Conservation (phyloP, 768 basidiomycete species). For the Pleurotus sapidus region DNA sequence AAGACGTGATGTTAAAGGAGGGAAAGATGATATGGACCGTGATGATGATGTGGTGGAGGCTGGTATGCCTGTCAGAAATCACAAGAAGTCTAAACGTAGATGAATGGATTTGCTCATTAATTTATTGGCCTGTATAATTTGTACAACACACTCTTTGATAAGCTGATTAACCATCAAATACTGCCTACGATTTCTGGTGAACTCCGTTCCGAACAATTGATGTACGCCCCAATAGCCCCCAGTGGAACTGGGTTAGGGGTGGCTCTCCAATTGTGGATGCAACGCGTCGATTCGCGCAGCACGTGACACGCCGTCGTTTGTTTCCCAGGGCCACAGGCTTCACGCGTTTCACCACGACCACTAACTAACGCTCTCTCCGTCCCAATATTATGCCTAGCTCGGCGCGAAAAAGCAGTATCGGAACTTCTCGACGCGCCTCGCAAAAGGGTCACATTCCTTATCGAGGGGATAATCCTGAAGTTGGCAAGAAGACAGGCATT, state of each 20-base stretch:
- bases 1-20: conserved; percentile 38
- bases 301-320: conserved; percentile 4
- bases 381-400: conserved; percentile 35
- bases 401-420: conserved; percentile 44
- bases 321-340: not conserved
- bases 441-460: conserved; percentile 74
- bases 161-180: too few species aligned
- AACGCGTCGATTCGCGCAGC: conserved; percentile 15
- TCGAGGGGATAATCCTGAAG: conserved; percentile 71
- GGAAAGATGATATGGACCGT: conserved; percentile 76
- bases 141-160: too few species aligned
- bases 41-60: conserved; percentile 94
- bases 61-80: conserved; percentile 75
- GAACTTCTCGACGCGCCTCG: conserved; percentile 45
- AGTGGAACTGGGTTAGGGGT: too few species aligned
- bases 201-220: too few species aligned
- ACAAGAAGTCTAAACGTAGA: conserved; percentile 36
- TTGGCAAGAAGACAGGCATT: conserved; percentile 80
- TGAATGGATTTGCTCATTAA: too few species aligned
- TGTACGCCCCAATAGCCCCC: too few species aligned
- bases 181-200: too few species aligned
- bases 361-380: not conserved
- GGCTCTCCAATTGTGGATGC: conserved; percentile 12
- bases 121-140: too few species aligned
- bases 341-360: not conserved